Base-by-base conservation (phyloP, 345 rosid species). In the Tarenaya hassleriana region DNA sequence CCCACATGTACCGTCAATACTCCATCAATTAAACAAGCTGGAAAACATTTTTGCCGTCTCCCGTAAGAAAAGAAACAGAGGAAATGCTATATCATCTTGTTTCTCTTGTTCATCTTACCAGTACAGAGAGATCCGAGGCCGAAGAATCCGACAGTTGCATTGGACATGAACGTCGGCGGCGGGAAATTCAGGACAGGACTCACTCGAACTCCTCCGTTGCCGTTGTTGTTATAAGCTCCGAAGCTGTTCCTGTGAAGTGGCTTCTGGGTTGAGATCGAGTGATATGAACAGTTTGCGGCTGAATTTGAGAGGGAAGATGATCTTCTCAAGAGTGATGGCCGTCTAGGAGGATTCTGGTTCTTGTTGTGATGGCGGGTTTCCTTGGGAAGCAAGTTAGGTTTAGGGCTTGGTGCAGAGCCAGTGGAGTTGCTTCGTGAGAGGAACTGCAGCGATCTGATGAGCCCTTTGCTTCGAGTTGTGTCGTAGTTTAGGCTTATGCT, bases 351-450 rank as follows among this genome's bases (percentile, higher is more conserved):
- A 56, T 56, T 60, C 39, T 66, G 84, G 37, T 69, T 67, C 19
- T 69, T 75, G 16, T 52, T 47, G 29, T 52, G 3, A 3, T 50
- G 42, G 37, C 37, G 49, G 7, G 60, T 55, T 58, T 78, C 75
- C 64, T 84, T 81, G 18, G 67, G 31, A 1, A 31, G 38, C 33
- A 66, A 31, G 41, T 72, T 10, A 42, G 47, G 74, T 48, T 73
- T 82, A 11, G 79, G 87, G 61, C 67, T 78, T 33, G 71, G 84
- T 33, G 77, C 74, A 6, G 92, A 85, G 41, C 95, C 92, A n/a
- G 97, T 90, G 24, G 97, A 90, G 61, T 86, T 73, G 66, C 95
- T 90, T 37, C 97, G 63, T 12, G 95, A 69, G 19, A 86, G 84
- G 60, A 90, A 83, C 35, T 77, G 80, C 9, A 86, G 52, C 1